Evolutionary conservation across 2,329 filamentous ascomycete genomes (phyloP).

Genomic region (Neopestalotiopsis sp.): DNA sequence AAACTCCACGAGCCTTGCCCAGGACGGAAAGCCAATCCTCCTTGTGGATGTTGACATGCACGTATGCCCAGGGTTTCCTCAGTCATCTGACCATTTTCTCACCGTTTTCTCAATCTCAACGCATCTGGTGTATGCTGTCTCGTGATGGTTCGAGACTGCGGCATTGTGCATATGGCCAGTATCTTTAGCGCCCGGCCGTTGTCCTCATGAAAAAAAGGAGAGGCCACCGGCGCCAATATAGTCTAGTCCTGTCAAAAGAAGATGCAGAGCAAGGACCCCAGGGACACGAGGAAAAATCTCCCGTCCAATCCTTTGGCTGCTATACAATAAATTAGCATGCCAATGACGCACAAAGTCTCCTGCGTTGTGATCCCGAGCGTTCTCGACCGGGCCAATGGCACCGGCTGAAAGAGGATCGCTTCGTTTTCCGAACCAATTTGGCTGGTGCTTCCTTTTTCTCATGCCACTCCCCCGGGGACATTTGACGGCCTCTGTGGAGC

Average conservation of each 20-base stretch:
- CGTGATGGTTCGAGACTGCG: background rate
- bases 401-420: too few species aligned
- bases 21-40: background rate
- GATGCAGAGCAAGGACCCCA: too few species aligned
- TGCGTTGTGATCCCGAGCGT: too few species aligned
- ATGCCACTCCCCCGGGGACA: too few species aligned
- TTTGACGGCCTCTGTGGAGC: too few species aligned
- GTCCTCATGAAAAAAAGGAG: background rate
- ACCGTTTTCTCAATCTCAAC: background rate
- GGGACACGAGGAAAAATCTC: too few species aligned
- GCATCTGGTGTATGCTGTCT: background rate
- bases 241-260: background rate
- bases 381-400: too few species aligned
- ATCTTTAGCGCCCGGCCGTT: constrained; percentile 3
- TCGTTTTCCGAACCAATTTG: too few species aligned
- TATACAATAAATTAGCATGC: too few species aligned
- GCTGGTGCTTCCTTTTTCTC: too few species aligned
- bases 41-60: background rate
- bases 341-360: too few species aligned
- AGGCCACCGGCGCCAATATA: background rate
- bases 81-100: background rate
- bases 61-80: background rate
- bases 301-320: too few species aligned
- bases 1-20: background rate
- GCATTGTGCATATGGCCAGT: background rate